These are phyloP conservation scores for Cicer bijugum DNA, from an alignment of 306 rosid genomes.

Conservation along the genomic window DNA sequence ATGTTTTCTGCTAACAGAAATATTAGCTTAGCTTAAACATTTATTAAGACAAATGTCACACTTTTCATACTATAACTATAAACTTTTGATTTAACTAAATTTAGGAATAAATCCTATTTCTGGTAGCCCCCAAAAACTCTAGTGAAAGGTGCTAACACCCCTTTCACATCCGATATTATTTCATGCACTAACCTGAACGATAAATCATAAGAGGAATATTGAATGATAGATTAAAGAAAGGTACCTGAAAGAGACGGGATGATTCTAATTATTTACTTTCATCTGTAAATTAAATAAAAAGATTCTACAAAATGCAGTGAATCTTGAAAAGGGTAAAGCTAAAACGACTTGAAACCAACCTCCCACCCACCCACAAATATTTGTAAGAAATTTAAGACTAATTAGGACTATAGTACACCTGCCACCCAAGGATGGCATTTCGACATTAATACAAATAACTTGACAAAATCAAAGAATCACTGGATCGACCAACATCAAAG, in stretches of 20 bases:
- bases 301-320: conserved; percentile 55
- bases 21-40: too few relatives aligned
- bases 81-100: too few relatives aligned
- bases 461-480: conserved; percentile 69
- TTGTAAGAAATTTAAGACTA: conserved; percentile 49
- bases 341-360: conserved; percentile 39
- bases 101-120: too few relatives aligned
- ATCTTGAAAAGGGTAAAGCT: conserved; percentile 38
- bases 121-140: too few relatives aligned
- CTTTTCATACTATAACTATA: too few relatives aligned
- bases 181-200: too few relatives aligned
- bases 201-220: too few relatives aligned
- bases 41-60: too few relatives aligned
- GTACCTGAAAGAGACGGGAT: background rate
- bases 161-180: too few relatives aligned
- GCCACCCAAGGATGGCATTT: conserved; percentile 56
- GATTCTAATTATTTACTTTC: conserved; percentile 52
- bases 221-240: too few relatives aligned
- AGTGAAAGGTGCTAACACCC: too few relatives aligned
- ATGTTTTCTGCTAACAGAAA: too few relatives aligned
- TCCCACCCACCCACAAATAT: conserved; percentile 50
- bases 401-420: conserved; percentile 60
- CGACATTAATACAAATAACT: conserved; percentile 48
- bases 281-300: conserved; percentile 50
- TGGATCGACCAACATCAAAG: conserved; percentile 45